These are phyloP conservation scores for Candida silvatica DNA, from an alignment of 805 yeast genomes.

Conservation along the genomic window DNA sequence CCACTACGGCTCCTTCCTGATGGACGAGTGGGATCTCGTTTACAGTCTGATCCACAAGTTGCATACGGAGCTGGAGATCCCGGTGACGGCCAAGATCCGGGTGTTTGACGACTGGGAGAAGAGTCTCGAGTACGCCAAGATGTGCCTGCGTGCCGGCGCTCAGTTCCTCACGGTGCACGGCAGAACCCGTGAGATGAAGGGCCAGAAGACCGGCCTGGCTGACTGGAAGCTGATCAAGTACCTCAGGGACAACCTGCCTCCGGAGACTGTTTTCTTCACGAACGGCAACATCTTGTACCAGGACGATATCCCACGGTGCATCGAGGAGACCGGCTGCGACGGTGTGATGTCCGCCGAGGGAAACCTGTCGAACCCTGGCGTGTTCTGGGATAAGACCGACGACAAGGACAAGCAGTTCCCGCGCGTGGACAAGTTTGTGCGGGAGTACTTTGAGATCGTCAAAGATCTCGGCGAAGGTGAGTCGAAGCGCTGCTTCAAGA, in stretches of 20 bases:
- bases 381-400: conserved; percentile 51
- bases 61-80: conserved; percentile 62
- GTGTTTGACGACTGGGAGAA: conserved; percentile 80
- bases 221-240: conserved; percentile 79
- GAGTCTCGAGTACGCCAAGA: conserved; percentile 76
- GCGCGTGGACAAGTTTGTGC: conserved; percentile 69
- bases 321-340: conserved; percentile 59
- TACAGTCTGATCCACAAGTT: conserved; percentile 60
- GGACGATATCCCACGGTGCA: conserved; percentile 68
- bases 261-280: conserved; percentile 81
- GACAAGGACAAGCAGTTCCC: conserved; percentile 66
- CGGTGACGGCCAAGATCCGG: conserved; percentile 94
- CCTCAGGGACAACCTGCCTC: conserved; percentile 67
- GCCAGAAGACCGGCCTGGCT: conserved; percentile 92
- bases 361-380: conserved; percentile 86
- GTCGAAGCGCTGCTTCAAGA: conserved; percentile 75
- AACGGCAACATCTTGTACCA: conserved; percentile 94
- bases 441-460: conserved; percentile 87
- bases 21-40: conserved; percentile 94
- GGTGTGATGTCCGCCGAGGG: conserved; percentile 99
- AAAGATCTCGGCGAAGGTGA: conserved; percentile 56
- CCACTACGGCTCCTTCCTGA: conserved; percentile 87
- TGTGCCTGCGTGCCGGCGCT: conserved; percentile 90
- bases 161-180: conserved; percentile 94
- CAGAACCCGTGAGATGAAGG: conserved; percentile 94